Conservation (phyloP, 2,329 filamentous ascomycete genomes). For the Fusarium albidum region DNA sequence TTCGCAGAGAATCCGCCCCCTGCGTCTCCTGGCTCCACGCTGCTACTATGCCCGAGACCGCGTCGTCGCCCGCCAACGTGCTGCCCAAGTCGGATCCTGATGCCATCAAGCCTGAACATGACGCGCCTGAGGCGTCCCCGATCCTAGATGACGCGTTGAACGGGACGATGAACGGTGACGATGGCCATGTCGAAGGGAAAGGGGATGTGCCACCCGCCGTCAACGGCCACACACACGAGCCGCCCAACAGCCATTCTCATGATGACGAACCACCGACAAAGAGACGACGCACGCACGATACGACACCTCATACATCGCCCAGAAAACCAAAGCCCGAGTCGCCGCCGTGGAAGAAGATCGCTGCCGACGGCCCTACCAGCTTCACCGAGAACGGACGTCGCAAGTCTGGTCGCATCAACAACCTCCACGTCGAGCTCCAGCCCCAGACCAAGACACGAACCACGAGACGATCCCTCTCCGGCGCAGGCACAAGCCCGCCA, state of each 20-base stretch:
- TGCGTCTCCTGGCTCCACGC: slow-evolving; percentile 52
- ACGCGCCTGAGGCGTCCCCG: slow-evolving; percentile 29
- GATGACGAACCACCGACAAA: slow-evolving; percentile 66
- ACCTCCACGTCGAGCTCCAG: slow-evolving; percentile 61
- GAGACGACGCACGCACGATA: slow-evolving; percentile 67
- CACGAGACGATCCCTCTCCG: slow-evolving; percentile 53
- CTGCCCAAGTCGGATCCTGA: slow-evolving; percentile 43
- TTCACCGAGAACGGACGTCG: slow-evolving; percentile 78
- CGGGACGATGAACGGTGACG: slow-evolving; percentile 16
- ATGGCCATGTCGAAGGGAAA: slow-evolving; percentile 26
- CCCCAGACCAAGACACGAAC: slow-evolving; percentile 59
- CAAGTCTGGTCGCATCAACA: slow-evolving; percentile 72
- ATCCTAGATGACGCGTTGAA: slow-evolving; percentile 33
- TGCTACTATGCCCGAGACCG: slow-evolving; percentile 67
- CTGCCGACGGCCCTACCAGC: slow-evolving; percentile 86
- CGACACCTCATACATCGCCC: slow-evolving; percentile 49
- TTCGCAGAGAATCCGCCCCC: slow-evolving; percentile 62
- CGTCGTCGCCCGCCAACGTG: slow-evolving; percentile 62
- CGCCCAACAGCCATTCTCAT: slow-evolving; percentile 47
- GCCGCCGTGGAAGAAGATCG: slow-evolving; percentile 91
- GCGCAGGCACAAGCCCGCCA: slow-evolving; percentile 45
- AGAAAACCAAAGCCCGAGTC: slow-evolving; percentile 66
- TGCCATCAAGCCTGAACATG: slow-evolving; percentile 36
- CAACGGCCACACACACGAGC: slow-evolving; percentile 49
- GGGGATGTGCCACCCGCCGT: slow-evolving; percentile 36